Conservation (phyloP, 192 early-diverging fungal species). For the Coemansia sp. region DNA sequence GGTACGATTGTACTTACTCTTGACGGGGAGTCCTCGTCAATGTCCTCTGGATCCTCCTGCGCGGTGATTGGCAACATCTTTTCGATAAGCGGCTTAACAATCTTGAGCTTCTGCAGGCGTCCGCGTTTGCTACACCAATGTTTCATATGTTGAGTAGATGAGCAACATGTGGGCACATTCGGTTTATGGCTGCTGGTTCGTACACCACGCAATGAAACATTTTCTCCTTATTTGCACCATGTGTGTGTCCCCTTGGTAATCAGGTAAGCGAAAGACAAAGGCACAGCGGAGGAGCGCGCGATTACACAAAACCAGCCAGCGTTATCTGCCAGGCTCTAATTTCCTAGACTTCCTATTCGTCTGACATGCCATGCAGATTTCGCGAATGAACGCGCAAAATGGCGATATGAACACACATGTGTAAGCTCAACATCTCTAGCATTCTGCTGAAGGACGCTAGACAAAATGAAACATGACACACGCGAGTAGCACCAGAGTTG, state of each 20-base stretch:
- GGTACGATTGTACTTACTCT: constrained; percentile 32
- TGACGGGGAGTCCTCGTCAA: constrained; percentile 80
- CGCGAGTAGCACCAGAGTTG: background rate
- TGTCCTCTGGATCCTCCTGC: constrained; percentile 75
- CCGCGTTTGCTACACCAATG: constrained; percentile 64
- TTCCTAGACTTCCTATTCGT: background rate
- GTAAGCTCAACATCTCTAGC: too few relatives aligned
- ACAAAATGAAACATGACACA: background rate
- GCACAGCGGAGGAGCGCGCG: background rate
- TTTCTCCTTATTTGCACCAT: background rate
- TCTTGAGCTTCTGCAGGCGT: constrained; percentile 79
- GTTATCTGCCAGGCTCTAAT: background rate
- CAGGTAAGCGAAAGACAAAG: background rate
- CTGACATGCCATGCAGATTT: background rate
- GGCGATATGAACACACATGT: too few relatives aligned
- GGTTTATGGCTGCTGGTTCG: background rate
- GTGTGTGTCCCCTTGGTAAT: background rate
- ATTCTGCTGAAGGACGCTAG: background rate
- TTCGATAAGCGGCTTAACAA: constrained; percentile 76
- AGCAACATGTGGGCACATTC: background rate
- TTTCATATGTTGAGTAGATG: background rate
- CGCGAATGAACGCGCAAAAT: background rate
- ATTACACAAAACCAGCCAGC: background rate
- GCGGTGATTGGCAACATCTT: constrained; percentile 79
- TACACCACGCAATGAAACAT: background rate